Conservation (phyloP, 805 yeast species). For the Kluyveromyces dobzhanskii region DNA sequence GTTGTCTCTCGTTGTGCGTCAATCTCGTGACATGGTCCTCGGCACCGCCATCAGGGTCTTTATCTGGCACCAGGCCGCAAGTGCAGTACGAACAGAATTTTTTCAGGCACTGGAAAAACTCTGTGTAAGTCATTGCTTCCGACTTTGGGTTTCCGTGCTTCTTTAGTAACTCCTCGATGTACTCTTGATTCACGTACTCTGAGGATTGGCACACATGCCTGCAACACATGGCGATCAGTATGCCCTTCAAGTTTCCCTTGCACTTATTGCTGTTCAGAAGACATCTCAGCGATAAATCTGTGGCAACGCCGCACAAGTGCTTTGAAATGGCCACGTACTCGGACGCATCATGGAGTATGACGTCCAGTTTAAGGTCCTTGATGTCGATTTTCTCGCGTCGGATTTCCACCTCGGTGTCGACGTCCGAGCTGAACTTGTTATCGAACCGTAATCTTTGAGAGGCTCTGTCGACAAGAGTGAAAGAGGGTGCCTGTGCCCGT, state of each 20-base stretch:
- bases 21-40: slow-evolving; percentile 41
- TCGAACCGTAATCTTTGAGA: slow-evolving; percentile 75
- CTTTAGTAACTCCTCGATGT: slow-evolving; percentile 33
- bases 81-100: slow-evolving; percentile 87
- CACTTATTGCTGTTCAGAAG: slow-evolving; percentile 34
- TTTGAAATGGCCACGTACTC: slow-evolving; percentile 61
- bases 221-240: slow-evolving; percentile 88
- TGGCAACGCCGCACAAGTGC: slow-evolving; percentile 91
- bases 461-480: slow-evolving; percentile 66
- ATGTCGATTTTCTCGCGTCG: slow-evolving; percentile 63
- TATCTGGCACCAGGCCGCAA: slow-evolving; percentile 47
- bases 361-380: slow-evolving; percentile 56
- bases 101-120: slow-evolving; percentile 41
- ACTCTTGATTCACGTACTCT: slow-evolving; percentile 24
- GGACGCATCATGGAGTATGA: slow-evolving; percentile 29
- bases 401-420: slow-evolving; percentile 14
- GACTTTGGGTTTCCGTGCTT: slow-evolving; percentile 27
- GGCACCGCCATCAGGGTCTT: slow-evolving; percentile 26
- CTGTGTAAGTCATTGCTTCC: slow-evolving; percentile 12
- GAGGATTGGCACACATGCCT: slow-evolving; percentile 73
- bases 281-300: slow-evolving; percentile 73
- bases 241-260: slow-evolving; percentile 36
- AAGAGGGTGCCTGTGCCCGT: slow-evolving; percentile 25
- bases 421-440: slow-evolving; percentile 52
- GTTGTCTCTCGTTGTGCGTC: slow-evolving; percentile 41